Base-by-base conservation (phyloP, 768 basidiomycete species). In the Flagelloscypha sp. region DNA sequence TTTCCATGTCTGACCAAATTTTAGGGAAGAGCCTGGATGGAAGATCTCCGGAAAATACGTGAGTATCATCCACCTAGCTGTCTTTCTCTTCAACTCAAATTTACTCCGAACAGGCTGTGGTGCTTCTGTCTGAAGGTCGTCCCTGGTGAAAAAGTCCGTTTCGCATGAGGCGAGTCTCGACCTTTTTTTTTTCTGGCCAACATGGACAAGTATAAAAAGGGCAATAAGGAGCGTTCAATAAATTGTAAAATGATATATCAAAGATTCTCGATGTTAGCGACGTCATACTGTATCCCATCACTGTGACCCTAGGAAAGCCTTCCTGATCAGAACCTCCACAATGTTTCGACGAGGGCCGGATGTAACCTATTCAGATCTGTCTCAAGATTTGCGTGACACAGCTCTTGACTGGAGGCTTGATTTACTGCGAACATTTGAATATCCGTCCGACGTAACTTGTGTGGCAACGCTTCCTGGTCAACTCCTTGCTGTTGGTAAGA, bases 21-120 rank as follows among this genome's bases (percentile, higher is more conserved):
- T n/a, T n/a, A n/a, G n/a, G 48, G 68, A 72, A 18, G 89, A 95
- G 52, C 77, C 84, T 12, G 93, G 93, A 33, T 97, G 93, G 93
- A 93, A 90, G 66, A 94, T 95, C 50, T 87, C 85, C 33, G 90
- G 90, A 30, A 92, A 93, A 87, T 93, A 90, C 51, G 89, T 90
- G 55, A 62, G 86, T 70, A 12, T 43, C 29, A 6, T 37, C 11
- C 16, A 22, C 35, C 28, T 19, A 28, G 28, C 23, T 35, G 29
- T 11, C 34, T 35, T 22, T n/a, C 27, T 27, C 23, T 11, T 20
- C 16, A 18, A 7, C 12, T 25, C 22, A 30, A 25, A 35, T 33
- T 36, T 29, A 37, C 30, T 37, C 5, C 13, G 13, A 24, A 7
- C 41, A 87, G 85, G 90, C 90, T 46, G 80, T 93, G 40, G 82